Evolutionary conservation across 2,329 filamentous ascomycete species (phyloP), one percentile per base, ranked within the genome.

Genomic region (Stachybotrys echinatus): DNA sequence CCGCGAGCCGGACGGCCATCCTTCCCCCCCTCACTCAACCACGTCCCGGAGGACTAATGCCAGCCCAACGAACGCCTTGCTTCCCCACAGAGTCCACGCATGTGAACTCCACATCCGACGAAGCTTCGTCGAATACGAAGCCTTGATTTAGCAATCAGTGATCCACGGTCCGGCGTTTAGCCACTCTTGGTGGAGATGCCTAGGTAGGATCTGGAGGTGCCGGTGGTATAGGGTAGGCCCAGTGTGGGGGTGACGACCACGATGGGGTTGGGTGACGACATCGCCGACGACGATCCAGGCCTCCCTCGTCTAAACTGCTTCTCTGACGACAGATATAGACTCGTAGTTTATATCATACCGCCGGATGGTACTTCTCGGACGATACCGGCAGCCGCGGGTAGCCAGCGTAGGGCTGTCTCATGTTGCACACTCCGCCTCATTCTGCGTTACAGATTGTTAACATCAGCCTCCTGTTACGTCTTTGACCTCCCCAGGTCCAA

Each of bases 141-240:
- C 48, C 46, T 55, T 48, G 50, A 49, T 54, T 60, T 61, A 59
- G 55, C 56, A 60, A 60, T 61, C 23, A 48, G 46, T 52, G 45
- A 47, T 49, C 10, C 21, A 43, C 40, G 31, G 21, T 37, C 42
- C 46, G 45, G 34, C 42, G 14, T 51, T 46, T 47, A 51, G 42
- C 27, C 27, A 34, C 27, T 10, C 14, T 8, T 14, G 10, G 27
- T 14, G 27, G 27, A 34, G 27, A 8, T 14, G n/a, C n/a, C n/a
- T n/a, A n/a, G n/a, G n/a, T n/a, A n/a, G n/a, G n/a, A n/a, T n/a
- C n/a, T 14, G 27, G 14, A 34, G 27, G 27, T 14, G 14, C 14
- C 27, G 27, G 27, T 10, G 27, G 27, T 34, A 8, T 34, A 34
- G 27, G 27, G 27, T 34, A 34, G 5, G 27, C n/a, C n/a, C n/a